These are phyloP conservation scores for Pelargonium hybrid DNA, from an alignment of 441 rosid species.

Conservation along the genomic window DNA sequence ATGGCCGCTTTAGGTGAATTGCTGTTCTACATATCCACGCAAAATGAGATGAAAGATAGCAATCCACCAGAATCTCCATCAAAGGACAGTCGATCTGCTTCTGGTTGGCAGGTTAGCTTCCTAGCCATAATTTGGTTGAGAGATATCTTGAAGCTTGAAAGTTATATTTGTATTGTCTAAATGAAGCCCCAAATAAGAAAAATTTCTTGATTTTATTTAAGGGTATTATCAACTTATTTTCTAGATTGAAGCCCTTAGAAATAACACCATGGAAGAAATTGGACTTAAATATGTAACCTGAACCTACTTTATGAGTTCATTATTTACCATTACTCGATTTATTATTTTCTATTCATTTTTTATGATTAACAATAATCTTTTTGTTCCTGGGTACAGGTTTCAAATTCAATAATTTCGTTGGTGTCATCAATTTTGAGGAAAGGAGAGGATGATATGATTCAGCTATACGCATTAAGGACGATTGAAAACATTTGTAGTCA, in stretches of 20 bases:
- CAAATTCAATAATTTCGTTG: slow-evolving; percentile 82
- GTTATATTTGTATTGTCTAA: not conserved
- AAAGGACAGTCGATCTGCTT: slow-evolving; percentile 50
- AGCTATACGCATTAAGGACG: slow-evolving; percentile 87
- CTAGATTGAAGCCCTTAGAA: not conserved
- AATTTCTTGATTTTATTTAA: not conserved
- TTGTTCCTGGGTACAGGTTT: slow-evolving; percentile 44
- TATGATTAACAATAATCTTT: slow-evolving; percentile 5
- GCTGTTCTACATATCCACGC: slow-evolving; percentile 88
- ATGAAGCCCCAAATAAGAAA: not conserved
- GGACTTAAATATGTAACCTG: not conserved
- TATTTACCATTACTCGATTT: slow-evolving; percentile 5
- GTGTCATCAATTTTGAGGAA: slow-evolving; percentile 81
- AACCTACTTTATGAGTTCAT: slow-evolving; percentile 3
- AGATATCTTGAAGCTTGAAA: not conserved
- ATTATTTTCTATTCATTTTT: slow-evolving; percentile 9
- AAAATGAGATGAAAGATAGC: slow-evolving; percentile 54
- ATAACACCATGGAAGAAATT: not conserved
- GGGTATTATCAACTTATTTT: not conserved
- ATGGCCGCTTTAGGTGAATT: slow-evolving; percentile 98
- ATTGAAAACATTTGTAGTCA: slow-evolving; percentile 90
- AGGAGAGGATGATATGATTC: slow-evolving; percentile 94
- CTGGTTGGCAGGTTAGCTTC: slow-evolving; percentile 84
- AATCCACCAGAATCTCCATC: slow-evolving; percentile 70
- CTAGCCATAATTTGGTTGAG: not conserved